Evolutionary conservation across 805 yeast species (phyloP).

Genomic region (Saccharomycopsis fermentans): DNA sequence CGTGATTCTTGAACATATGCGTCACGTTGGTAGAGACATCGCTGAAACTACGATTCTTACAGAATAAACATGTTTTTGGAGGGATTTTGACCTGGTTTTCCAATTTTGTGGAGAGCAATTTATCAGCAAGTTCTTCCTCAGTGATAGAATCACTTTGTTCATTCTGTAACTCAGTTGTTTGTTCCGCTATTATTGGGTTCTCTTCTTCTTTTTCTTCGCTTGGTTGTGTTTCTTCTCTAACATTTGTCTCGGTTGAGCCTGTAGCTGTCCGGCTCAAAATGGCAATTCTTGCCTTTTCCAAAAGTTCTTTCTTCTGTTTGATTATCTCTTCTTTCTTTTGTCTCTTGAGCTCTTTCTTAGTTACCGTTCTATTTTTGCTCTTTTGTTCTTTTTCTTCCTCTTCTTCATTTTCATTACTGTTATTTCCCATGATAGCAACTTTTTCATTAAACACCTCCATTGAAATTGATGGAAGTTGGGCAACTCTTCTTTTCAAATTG

Average conservation of each 20-base stretch:
- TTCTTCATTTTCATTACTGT: slow-evolving; percentile 18
- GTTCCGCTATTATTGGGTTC: slow-evolving; percentile 7
- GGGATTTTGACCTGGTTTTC: slow-evolving; percentile 37
- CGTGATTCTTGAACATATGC: slow-evolving; percentile 75
- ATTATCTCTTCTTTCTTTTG: slow-evolving; percentile 33
- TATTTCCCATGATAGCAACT: slow-evolving; percentile 30
- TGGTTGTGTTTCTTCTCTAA: slow-evolving; percentile 11
- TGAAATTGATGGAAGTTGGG: slow-evolving; percentile 66
- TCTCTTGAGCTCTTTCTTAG: slow-evolving; percentile 34
- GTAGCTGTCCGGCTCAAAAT: slow-evolving; percentile 22
- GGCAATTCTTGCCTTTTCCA: slow-evolving; percentile 32
- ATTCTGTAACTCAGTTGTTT: slow-evolving; percentile 13
- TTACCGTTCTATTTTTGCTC: slow-evolving; percentile 24
- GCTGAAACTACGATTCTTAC: slow-evolving; percentile 37
- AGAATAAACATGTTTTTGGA: slow-evolving; percentile 43
- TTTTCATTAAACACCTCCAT: slow-evolving; percentile 63
- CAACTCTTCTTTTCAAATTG: slow-evolving; percentile 89
- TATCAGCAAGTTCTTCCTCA: slow-evolving; percentile 29
- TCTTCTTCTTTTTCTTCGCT: slow-evolving; percentile 4
- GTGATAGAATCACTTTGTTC: slow-evolving; percentile 28
- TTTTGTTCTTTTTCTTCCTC: slow-evolving; percentile 15
- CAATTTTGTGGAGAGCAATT: slow-evolving; percentile 30
- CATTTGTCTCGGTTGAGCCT: slow-evolving; percentile 5
- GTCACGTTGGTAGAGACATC: slow-evolving; percentile 43
- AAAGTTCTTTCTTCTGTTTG: slow-evolving; percentile 31